Percentiles rank a stretch among this genome's conserved stretches.
Conservation (phyloP, 2,329 filamentous ascomycete species). For the Neofusicoccum umdonicola region DNA sequence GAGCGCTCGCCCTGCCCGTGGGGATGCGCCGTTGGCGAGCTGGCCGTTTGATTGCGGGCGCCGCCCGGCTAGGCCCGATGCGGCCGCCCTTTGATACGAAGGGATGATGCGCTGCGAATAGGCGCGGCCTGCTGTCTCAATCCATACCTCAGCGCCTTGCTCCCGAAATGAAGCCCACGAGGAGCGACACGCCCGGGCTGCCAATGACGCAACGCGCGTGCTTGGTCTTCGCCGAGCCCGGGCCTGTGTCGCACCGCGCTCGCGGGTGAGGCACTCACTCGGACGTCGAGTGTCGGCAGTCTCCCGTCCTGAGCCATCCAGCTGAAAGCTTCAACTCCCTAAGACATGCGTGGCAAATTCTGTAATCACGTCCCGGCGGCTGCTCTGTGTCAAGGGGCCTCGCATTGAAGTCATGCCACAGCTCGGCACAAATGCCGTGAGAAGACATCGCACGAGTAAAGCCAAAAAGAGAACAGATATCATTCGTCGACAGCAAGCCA, state of each 20-base stretch:
- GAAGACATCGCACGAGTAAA: neutral
- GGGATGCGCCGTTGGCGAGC: neutral
- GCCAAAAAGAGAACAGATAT: neutral
- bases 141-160: neutral
- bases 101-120: neutral
- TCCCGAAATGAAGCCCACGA: too few relatives aligned
- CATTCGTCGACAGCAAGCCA: neutral
- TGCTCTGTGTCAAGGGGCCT: slow-evolving; percentile 3
- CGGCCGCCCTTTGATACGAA: slow-evolving; percentile 8
- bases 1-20: slow-evolving; percentile 3
- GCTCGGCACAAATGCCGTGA: neutral
- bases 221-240: too few relatives aligned
- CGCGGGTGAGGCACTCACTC: neutral
- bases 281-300: neutral
- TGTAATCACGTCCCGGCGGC: slow-evolving; percentile 1
- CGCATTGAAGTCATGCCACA: neutral
- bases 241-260: too few relatives aligned
- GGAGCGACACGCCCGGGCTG: too few relatives aligned
- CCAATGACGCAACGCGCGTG: too few relatives aligned
- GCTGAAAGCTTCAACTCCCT: neutral
- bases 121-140: neutral
- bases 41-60: slow-evolving; percentile 4
- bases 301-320: neutral
- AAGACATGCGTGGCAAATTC: neutral
- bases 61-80: neutral